Conservation (phyloP, 306 rosid genomes). For the Quillaja saponaria region DNA sequence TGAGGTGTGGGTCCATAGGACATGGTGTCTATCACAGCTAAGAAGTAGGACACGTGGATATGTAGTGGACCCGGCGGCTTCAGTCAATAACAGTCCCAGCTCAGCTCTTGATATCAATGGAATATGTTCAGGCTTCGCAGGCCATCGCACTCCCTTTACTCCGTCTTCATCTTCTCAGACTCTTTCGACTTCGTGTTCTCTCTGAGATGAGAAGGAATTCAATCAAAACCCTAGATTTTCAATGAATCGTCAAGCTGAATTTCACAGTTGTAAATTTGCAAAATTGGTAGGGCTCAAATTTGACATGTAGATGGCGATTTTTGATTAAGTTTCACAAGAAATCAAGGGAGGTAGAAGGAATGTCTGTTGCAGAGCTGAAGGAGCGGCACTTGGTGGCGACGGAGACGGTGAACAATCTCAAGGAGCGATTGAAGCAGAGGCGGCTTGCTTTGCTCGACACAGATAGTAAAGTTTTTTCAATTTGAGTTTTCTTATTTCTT, state of each 20-base stretch:
- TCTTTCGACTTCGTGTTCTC: not conserved
- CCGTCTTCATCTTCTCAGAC: not conserved
- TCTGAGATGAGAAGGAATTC: not conserved
- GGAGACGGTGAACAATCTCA: constrained; percentile 76
- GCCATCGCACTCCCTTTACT: not conserved
- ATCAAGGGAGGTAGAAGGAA: constrained; percentile 17
- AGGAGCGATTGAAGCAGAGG: constrained; percentile 68
- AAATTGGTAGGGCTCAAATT: constrained; percentile 10
- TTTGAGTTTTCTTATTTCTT: not conserved
- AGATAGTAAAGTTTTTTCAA: constrained; percentile 43
- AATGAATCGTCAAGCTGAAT: constrained; percentile 1
- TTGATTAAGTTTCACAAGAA: not conserved
- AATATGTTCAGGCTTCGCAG: not conserved
- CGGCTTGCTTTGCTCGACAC: constrained; percentile 82
- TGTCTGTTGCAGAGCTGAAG: constrained; percentile 89
- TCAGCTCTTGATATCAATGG: not conserved
- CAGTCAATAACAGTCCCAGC: constrained; percentile 22
- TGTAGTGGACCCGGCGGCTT: constrained; percentile 28
- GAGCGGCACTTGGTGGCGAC: constrained; percentile 81
- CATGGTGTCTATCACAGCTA: not conserved
- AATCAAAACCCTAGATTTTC: not conserved
- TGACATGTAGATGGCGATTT: not conserved
- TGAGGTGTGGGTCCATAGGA: not conserved
- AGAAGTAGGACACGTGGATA: constrained; percentile 8
- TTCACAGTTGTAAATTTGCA: constrained; percentile 11